phyloP scores from a whole-genome alignment of 495 filamentous ascomycete species.

The Acidiella bohemica region DNA sequence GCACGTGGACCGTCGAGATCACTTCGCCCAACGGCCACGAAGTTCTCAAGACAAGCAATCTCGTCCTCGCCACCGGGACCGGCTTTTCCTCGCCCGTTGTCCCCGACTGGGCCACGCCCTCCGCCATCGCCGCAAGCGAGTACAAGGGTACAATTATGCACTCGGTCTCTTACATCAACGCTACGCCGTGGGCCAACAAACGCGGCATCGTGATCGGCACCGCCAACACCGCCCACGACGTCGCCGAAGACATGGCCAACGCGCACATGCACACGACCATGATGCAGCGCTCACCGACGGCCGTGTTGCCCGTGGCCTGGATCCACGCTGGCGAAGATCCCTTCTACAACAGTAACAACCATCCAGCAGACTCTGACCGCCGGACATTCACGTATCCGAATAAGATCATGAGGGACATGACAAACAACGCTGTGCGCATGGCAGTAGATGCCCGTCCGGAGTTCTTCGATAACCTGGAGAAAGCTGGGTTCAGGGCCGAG shows the following conservation, averaged over 20 bases:
- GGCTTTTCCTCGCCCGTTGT: conserved; percentile 6
- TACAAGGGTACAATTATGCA: conserved; percentile 30
- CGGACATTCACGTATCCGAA: conserved; percentile 20
- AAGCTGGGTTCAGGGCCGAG: conserved; percentile 26
- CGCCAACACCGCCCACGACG: conserved; percentile 37
- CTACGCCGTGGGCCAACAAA: conserved; percentile 27
- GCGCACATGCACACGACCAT: conserved; percentile 31
- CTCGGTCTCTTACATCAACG: conserved; percentile 26
- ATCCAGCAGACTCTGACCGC: conserved; percentile 25
- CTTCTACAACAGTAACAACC: conserved; percentile 24
- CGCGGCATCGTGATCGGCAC: conserved; percentile 33
- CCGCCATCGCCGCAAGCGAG: conserved; percentile 1
- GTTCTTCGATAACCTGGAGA: conserved; percentile 29
- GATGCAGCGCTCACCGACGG: conserved; percentile 26
- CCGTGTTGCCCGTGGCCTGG: conserved; percentile 25
- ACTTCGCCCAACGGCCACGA: neutral
- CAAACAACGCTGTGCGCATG: conserved; percentile 2
- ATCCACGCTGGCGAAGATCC: conserved; percentile 8
- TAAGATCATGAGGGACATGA: conserved; percentile 10
- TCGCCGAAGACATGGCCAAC: conserved; percentile 33
- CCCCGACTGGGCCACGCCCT: conserved; percentile 4
- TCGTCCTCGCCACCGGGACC: conserved; percentile 10
- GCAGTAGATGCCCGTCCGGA: conserved; percentile 6
- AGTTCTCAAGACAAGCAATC: conserved; percentile 6
- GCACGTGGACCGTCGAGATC: conserved; percentile 24